These are phyloP conservation scores for Clathrospora elynae DNA, from an alignment of 2,329 filamentous ascomycete genomes.

Conservation along the genomic window DNA sequence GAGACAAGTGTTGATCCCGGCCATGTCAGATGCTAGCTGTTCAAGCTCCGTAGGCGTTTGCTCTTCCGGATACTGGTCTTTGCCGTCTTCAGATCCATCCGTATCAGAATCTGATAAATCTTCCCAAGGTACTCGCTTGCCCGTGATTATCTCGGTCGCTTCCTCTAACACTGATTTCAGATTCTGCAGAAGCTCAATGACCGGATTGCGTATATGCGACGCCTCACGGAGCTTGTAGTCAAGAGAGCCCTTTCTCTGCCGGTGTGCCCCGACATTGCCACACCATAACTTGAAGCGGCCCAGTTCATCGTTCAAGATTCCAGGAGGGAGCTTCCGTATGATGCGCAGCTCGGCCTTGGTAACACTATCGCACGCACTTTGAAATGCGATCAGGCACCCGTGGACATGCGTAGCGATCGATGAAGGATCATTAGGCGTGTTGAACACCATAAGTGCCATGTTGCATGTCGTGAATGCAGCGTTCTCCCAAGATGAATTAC, in stretches of 20 bases:
- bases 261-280: conserved; percentile 43
- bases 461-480: too few species aligned
- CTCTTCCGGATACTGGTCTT: not conserved
- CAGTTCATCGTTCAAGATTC: conserved; percentile 22
- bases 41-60: conserved; percentile 24
- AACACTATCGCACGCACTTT: conserved; percentile 4
- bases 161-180: conserved; percentile 24
- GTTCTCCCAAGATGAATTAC: too few species aligned
- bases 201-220: conserved; percentile 28
- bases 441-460: too few species aligned
- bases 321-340: conserved; percentile 11
- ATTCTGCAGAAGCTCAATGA: conserved; percentile 29
- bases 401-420: conserved; percentile 19
- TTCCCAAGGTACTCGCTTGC: conserved; percentile 24
- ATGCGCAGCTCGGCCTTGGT: conserved; percentile 14
- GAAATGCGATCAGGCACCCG: conserved; percentile 15
- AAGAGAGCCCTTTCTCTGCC: conserved; percentile 34
- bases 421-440: not conserved
- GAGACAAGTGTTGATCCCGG: conserved; percentile 37
- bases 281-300: conserved; percentile 42
- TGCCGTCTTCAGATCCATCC: conserved; percentile 11
- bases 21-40: conserved; percentile 24
- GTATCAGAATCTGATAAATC: conserved; percentile 22
- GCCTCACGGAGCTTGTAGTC: conserved; percentile 43
- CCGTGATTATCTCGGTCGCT: conserved; percentile 17